phyloP scores from a whole-genome alignment of 208 protist genomes.

The Leishmania aethiopica region DNA sequence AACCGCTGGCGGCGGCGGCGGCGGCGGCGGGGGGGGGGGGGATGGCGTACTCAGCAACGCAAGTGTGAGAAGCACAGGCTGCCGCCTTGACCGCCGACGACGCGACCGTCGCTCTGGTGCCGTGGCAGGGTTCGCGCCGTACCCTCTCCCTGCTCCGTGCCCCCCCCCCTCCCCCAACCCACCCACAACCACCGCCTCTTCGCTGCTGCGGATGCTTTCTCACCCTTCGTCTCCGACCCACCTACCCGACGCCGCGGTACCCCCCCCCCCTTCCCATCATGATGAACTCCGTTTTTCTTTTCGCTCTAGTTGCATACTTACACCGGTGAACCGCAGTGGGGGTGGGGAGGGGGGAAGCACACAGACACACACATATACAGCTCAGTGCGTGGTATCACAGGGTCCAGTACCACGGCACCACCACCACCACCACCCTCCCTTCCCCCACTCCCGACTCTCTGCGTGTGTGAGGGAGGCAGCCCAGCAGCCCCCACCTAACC shows the following conservation, averaged over 20 bases:
- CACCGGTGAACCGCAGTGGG: not conserved
- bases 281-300: not conserved
- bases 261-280: not conserved
- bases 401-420: too few relatives aligned
- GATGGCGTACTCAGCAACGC: not conserved
- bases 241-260: not conserved
- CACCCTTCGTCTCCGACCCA: not conserved
- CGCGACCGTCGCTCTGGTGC: not conserved
- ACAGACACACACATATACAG: too few relatives aligned
- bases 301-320: not conserved
- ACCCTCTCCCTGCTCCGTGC: too few relatives aligned
- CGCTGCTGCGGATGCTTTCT: not conserved
- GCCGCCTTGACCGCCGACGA: not conserved
- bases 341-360: not conserved
- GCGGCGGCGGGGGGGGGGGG: too few relatives aligned
- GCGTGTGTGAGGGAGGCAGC: not conserved
- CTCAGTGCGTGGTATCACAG: not conserved
- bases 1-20: not conserved
- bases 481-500: not conserved
- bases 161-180: not conserved
- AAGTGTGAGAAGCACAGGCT: not conserved
- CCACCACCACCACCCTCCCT: too few relatives aligned
- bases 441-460: not conserved
- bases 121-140: not conserved
- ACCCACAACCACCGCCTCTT: not conserved